Evolutionary conservation across 495 filamentous ascomycete genomes (phyloP).

Genomic region (Xylaria venustula): DNA sequence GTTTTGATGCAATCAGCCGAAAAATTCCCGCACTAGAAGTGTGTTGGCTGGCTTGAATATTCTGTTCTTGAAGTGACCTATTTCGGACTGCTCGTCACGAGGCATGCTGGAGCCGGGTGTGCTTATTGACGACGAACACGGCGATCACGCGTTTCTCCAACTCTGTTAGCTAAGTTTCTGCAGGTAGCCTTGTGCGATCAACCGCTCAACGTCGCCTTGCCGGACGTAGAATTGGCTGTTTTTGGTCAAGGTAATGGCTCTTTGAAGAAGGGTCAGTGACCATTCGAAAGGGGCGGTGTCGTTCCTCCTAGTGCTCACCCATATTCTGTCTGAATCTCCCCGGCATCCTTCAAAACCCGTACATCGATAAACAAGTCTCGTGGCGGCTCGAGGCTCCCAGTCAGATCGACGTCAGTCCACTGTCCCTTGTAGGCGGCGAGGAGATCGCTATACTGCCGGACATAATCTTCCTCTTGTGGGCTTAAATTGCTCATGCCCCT

Average conservation of each 20-base stretch:
- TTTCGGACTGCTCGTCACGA: background rate
- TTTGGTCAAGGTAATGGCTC: constrained; percentile 93
- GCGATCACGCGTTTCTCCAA: background rate
- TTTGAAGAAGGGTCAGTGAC: constrained; percentile 38
- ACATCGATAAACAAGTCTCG: constrained; percentile 98
- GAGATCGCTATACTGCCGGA: constrained; percentile 85
- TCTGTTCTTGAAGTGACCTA: background rate
- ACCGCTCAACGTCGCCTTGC: constrained; percentile 90
- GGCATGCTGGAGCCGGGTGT: background rate
- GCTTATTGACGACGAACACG: background rate
- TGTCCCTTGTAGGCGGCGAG: constrained; percentile 96
- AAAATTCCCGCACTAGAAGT: background rate
- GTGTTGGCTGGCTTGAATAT: background rate
- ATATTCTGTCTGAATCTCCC: constrained; percentile 99
- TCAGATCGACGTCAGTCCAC: constrained; percentile 98
- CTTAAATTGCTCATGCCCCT: constrained; percentile 73
- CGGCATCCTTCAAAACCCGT: constrained; percentile 91
- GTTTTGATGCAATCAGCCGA: background rate
- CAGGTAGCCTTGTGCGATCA: constrained; percentile 96
- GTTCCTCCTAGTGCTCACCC: constrained; percentile 59
- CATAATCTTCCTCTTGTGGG: constrained; percentile 97
- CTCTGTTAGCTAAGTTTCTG: constrained; percentile 78
- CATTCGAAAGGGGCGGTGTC: constrained; percentile 9
- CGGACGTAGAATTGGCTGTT: constrained; percentile 98
- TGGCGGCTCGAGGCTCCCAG: constrained; percentile 91